These are phyloP conservation scores for Volvox reticuliferus DNA, from an alignment of 139 green algal genomes.

Conservation along the genomic window DNA sequence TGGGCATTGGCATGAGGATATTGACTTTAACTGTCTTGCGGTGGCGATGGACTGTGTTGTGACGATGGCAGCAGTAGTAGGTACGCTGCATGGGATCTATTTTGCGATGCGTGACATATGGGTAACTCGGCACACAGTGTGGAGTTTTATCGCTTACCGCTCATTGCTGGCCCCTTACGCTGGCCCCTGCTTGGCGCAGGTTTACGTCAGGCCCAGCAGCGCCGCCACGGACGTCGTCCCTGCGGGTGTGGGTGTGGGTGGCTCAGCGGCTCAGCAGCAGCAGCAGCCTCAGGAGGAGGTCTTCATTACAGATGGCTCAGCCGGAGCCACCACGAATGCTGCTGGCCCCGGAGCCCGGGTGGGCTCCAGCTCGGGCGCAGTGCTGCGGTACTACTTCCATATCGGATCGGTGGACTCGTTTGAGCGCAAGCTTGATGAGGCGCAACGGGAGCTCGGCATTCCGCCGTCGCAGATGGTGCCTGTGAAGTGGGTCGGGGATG, in stretches of 20 bases:
- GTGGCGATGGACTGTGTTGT: too few relatives aligned
- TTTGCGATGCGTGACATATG: too few relatives aligned
- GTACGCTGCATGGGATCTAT: too few relatives aligned
- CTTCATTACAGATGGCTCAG: not conserved
- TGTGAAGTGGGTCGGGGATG: slow-evolving; percentile 65
- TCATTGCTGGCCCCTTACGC: not conserved
- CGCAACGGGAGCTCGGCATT: slow-evolving; percentile 79
- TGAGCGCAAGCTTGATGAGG: slow-evolving; percentile 97
- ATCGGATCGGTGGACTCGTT: slow-evolving; percentile 97
- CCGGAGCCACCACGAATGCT: not conserved
- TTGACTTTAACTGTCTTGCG: too few relatives aligned
- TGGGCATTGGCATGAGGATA: too few relatives aligned
- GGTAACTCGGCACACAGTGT: too few relatives aligned
- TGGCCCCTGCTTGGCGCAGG: not conserved
- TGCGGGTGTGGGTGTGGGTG: slow-evolving; percentile 7
- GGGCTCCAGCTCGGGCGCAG: not conserved
- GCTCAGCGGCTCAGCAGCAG: slow-evolving; percentile 57
- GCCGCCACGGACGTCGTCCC: not conserved
- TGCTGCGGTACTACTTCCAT: slow-evolving; percentile 91
- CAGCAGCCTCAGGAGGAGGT: slow-evolving; percentile 1
- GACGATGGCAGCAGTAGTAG: too few relatives aligned
- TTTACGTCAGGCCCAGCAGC: slow-evolving; percentile 1
- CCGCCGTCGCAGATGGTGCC: slow-evolving; percentile 54
- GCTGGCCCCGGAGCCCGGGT: not conserved
- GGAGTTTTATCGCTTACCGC: not conserved